These are phyloP conservation scores for Coemansia biformis DNA, from an alignment of 192 early-diverging fungal species.

Conservation along the genomic window DNA sequence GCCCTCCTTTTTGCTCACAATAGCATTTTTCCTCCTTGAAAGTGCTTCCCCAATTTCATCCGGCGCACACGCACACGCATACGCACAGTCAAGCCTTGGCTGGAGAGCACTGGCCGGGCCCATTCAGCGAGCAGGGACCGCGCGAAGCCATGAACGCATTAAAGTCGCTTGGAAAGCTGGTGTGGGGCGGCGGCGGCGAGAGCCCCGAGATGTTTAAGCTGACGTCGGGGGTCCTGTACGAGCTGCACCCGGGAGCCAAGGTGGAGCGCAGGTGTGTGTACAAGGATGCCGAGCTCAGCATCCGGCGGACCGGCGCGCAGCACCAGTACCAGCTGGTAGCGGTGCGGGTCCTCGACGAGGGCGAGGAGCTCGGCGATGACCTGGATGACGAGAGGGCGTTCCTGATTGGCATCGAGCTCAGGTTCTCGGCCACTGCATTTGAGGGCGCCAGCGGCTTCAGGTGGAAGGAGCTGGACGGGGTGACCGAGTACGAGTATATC, in stretches of 20 bases:
- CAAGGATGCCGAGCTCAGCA: constrained; percentile 59
- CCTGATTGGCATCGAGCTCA: constrained; percentile 56
- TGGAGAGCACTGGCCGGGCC: too few relatives aligned
- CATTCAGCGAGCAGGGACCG: too few relatives aligned
- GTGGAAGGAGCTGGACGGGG: constrained; percentile 17
- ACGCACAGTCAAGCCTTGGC: too few relatives aligned
- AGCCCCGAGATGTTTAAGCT: constrained; percentile 57
- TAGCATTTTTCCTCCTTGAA: too few relatives aligned
- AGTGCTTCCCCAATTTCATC: too few relatives aligned
- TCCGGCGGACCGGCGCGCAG: constrained; percentile 59
- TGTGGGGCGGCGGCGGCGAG: constrained; percentile 56
- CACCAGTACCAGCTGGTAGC: constrained; percentile 74
- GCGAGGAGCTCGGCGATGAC: constrained; percentile 57
- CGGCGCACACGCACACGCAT: too few relatives aligned
- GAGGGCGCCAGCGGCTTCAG: constrained; percentile 36
- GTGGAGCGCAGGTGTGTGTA: constrained; percentile 55
- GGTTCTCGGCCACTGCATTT: constrained; percentile 15
- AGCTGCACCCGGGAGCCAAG: constrained; percentile 50
- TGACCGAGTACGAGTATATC: constrained; percentile 26
- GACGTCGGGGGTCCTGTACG: constrained; percentile 59
- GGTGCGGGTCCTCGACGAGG: constrained; percentile 71
- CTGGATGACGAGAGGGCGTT: constrained; percentile 66
- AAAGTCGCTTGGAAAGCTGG: constrained; percentile 59
- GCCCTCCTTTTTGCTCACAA: too few relatives aligned
- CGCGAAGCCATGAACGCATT: constrained; percentile 56